Conservation (phyloP, 2,329 filamentous ascomycete species). For the Ceratocystis smalleyi region DNA sequence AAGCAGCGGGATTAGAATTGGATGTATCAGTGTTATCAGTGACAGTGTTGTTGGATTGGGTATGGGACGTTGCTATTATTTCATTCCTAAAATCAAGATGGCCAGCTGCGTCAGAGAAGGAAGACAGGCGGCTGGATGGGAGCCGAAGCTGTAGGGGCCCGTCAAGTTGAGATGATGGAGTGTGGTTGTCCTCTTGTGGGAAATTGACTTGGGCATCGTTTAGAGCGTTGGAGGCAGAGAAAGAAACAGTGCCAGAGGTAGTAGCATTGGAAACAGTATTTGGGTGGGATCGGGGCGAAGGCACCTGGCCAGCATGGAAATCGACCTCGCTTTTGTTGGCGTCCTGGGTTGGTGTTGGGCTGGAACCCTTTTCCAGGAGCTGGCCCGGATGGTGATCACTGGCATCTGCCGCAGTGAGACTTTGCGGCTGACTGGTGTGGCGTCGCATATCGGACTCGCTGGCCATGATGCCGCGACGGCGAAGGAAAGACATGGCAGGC, state of each 20-base stretch:
- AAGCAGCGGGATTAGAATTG: slow-evolving; percentile 3
- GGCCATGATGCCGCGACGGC: slow-evolving; percentile 44
- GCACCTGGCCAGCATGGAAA: not conserved
- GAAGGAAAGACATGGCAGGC: slow-evolving; percentile 43
- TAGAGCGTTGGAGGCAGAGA: not conserved
- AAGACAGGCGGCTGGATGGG: not conserved
- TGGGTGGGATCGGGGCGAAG: not conserved
- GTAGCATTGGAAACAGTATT: not conserved
- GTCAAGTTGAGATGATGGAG: not conserved
- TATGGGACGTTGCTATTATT: not conserved
- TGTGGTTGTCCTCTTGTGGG: not conserved
- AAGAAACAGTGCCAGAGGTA: not conserved
- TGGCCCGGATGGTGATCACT: slow-evolving; percentile 13
- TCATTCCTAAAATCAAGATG: not conserved
- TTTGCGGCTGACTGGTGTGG: slow-evolving; percentile 27
- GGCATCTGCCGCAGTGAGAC: slow-evolving; percentile 19
- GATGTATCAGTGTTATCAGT: not conserved
- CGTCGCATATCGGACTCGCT: slow-evolving; percentile 45
- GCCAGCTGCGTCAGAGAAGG: not conserved
- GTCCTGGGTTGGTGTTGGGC: slow-evolving; percentile 10
- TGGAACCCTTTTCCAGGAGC: slow-evolving; percentile 7
- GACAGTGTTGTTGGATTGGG: not conserved
- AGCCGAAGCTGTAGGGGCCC: not conserved
- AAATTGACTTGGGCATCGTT: not conserved
- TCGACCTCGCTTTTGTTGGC: not conserved